phyloP scores from a whole-genome alignment of 208 protist genomes.

The Leishmania lainsoni region DNA sequence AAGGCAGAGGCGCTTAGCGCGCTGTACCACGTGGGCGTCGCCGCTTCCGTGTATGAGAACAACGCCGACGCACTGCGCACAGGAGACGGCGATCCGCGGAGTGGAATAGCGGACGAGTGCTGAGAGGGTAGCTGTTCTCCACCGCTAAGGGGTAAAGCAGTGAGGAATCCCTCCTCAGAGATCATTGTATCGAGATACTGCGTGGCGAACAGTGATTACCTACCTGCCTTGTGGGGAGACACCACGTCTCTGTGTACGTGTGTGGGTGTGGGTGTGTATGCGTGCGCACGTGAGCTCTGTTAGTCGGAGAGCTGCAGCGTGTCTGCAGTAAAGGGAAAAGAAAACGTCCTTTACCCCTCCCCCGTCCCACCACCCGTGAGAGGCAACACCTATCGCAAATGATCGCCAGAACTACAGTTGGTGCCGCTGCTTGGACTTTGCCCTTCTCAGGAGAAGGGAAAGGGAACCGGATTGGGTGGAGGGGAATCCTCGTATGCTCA shows the following conservation, averaged over 20 bases:
- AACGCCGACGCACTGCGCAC: constrained; percentile 1
- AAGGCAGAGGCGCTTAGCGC: constrained; percentile 1
- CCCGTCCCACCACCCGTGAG: not conserved
- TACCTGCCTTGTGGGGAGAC: not conserved
- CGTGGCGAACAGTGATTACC: not conserved
- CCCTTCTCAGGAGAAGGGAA: not conserved
- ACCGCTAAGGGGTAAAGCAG: constrained; percentile 16
- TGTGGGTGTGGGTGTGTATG: not conserved
- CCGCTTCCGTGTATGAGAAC: not conserved
- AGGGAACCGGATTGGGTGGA: not conserved
- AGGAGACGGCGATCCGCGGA: constrained; percentile 6
- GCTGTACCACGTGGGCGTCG: constrained; percentile 18
- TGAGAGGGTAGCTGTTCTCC: not conserved
- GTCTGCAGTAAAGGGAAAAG: not conserved
- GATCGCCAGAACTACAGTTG: not conserved
- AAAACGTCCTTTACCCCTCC: not conserved
- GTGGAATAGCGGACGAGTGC: constrained; percentile 3
- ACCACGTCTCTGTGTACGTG: not conserved
- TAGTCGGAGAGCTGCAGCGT: not conserved
- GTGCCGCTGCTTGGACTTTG: not conserved
- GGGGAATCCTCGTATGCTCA: not conserved
- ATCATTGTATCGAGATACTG: not conserved
- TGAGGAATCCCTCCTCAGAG: constrained; percentile 27
- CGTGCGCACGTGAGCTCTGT: not conserved
- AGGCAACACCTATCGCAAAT: not conserved